These are phyloP conservation scores for Candida golubevii DNA, from an alignment of 805 yeast genomes.

Conservation along the genomic window DNA sequence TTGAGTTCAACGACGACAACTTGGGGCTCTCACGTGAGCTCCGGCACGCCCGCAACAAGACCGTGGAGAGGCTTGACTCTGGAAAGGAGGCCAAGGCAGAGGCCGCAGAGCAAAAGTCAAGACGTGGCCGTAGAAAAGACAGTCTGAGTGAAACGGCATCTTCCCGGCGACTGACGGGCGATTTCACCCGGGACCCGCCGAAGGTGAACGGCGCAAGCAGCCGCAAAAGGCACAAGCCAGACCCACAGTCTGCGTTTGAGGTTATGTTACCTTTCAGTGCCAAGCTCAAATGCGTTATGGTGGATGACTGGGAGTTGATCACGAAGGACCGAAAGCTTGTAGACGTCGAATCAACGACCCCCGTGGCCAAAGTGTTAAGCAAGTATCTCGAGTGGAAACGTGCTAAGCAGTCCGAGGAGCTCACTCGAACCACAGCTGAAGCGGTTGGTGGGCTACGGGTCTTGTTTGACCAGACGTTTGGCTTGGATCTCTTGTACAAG, in stretches of 20 bases:
- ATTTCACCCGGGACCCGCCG: background rate
- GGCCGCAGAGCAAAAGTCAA: conserved; percentile 5
- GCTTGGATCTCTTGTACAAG: conserved; percentile 65
- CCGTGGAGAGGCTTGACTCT: conserved; percentile 16
- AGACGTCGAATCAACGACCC: conserved; percentile 54
- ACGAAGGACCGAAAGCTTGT: conserved; percentile 76
- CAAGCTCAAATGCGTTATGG: conserved; percentile 62
- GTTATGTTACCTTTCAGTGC: conserved; percentile 59
- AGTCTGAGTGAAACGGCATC: conserved; percentile 6
- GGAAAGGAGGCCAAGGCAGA: conserved; percentile 11
- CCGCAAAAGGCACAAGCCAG: conserved; percentile 10
- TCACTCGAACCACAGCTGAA: conserved; percentile 34
- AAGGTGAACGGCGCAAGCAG: conserved; percentile 4
- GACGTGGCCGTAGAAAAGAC: conserved; percentile 8
- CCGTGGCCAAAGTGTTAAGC: conserved; percentile 50
- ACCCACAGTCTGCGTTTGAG: conserved; percentile 36
- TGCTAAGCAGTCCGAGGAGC: conserved; percentile 5
- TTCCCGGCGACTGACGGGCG: background rate
- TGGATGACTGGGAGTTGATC: conserved; percentile 90
- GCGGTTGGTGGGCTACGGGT: conserved; percentile 63
- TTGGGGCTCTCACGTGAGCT: conserved; percentile 35
- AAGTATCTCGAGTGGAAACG: conserved; percentile 41
- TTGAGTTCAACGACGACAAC: conserved; percentile 67
- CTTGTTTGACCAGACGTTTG: conserved; percentile 72
- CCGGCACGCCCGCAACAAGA: conserved; percentile 17